Percentiles rank a stretch among this genome's conserved stretches.
Evolutionary conservation across 129 eudicot species (phyloP).

Genomic region (Scalesia atractyloides): DNA sequence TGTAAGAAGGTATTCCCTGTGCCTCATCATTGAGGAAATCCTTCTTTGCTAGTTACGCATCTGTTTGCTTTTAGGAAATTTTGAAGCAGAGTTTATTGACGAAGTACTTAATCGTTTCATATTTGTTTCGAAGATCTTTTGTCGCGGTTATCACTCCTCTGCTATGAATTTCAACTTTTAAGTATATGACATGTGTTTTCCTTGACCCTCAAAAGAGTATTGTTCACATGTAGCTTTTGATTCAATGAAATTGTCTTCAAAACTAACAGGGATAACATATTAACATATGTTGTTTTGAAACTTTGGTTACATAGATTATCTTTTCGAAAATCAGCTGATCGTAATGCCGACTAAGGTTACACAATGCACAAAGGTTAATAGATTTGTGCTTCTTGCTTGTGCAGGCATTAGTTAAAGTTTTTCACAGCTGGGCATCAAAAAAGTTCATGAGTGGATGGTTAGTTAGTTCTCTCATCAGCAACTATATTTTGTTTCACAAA

Average conservation of each 20-base stretch:
- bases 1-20: too few species aligned
- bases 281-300: constrained; percentile 1
- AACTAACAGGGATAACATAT: background rate
- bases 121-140: background rate
- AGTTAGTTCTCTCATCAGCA: constrained; percentile 29
- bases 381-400: constrained; percentile 27
- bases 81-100: background rate
- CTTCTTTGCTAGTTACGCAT: background rate
- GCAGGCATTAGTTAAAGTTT: constrained; percentile 66
- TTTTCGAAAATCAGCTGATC: background rate
- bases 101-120: background rate
- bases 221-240: too few species aligned
- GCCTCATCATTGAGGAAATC: too few species aligned
- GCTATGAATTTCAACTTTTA: background rate
- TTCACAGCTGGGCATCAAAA: constrained; percentile 84
- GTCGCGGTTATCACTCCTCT: background rate
- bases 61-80: background rate
- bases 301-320: background rate
- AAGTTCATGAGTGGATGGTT: constrained; percentile 91
- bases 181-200: too few species aligned
- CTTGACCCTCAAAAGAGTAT: too few species aligned
- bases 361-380: constrained; percentile 2
- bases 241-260: background rate
- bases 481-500: constrained; percentile 12
- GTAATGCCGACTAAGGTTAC: background rate